Evolutionary conservation across 306 rosid species (phyloP), one percentile per base, ranked within the genome.

Genomic region (Inga laurina): DNA sequence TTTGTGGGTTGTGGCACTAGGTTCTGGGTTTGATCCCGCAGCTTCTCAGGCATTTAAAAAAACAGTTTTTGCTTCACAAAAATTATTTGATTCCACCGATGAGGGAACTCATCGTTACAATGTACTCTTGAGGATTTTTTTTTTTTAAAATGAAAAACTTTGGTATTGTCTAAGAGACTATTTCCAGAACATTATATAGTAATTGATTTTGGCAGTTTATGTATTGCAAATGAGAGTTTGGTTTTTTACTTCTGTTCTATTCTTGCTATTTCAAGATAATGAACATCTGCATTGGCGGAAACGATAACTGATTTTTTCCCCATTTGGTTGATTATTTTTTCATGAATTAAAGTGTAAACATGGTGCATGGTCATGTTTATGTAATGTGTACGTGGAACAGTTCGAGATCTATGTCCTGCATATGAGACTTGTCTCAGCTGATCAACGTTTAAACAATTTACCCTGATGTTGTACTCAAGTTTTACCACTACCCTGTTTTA

Each of bases 361-460:
- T 52, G 43, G 37, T 32, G 1, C 39, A 8, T 41, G 18, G 10
- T 80, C 46, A 52, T 57, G 72, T 64, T 41, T 70, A 44, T 82
- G 61, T 64, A 75, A 56, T 70, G 44, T 27, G n/a, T 39, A 30
- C 73, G 49, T 69, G 79, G 66, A 61, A 41, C 61, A 75, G 27
- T 54, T 19, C 46, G 8, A 67, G 22, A 46, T 74, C 71, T 72
- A n/a, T 57, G 64, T 57, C 7, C 2, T 73, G 72, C 44, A 64
- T 27, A n/a, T 68, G 35, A 54, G 64, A 7, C 67, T 59, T 49
- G 70, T 22, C 80, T 82, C 61, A 69, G 75, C 74, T 34, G 52
- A 46, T 72, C 78, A 27, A 51, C 59, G 18, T 45, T 66, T 54
- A 49, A 70, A 24, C 15, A 72, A 67, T 66, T 34, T 68, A 30